Base-by-base conservation (phyloP, 129 eudicot genomes). In the Tagetes patula region DNA sequence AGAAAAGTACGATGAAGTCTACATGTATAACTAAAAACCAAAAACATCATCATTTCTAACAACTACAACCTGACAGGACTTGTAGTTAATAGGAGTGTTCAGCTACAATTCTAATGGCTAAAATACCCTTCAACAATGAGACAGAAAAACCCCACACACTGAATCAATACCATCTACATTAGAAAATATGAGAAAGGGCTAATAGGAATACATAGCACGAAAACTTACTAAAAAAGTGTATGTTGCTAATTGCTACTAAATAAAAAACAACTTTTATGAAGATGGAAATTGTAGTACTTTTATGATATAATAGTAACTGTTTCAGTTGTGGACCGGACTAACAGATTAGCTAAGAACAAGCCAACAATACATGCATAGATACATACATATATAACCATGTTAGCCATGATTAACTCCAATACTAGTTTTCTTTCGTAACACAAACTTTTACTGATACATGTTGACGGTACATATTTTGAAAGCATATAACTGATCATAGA, bases 91-190 rank as follows among this genome's bases (percentile, higher is more conserved):
- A 58, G 56, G 39, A 69, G 61, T 34, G 61, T 37, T 69, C 37
- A 40, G 13, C 53, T 74, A 64, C 10, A 40, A 27, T 71, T 65
- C n/a, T 65, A 49, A 40, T 75, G 50, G 7, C 79, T 49, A 62
- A 37, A 4, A 39, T 36, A 74, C 42, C 71, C 63, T 74, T 45
- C 31, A 65, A 74, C 78, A 74, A 60, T 61, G 12, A 61, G 70
- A 34, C 37, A 61, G 30, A 37, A 10, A 27, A 42, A 58, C 39
- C 59, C 7, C 58, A n/a, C 64, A 7, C 30, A 61, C 30, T 61
- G 33, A 43, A 45, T 45, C 59, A 73, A 60, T 59, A 30, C 42
- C 56, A 58, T 58, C 68, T 42, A 58, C 68, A 58, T 42, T 58
- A 43, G 6, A 20, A n/a, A n/a, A 43, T 43, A 59, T n/a, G 56